Conservation (phyloP, 805 yeast species). For the Danielozyma ontarioensis region DNA sequence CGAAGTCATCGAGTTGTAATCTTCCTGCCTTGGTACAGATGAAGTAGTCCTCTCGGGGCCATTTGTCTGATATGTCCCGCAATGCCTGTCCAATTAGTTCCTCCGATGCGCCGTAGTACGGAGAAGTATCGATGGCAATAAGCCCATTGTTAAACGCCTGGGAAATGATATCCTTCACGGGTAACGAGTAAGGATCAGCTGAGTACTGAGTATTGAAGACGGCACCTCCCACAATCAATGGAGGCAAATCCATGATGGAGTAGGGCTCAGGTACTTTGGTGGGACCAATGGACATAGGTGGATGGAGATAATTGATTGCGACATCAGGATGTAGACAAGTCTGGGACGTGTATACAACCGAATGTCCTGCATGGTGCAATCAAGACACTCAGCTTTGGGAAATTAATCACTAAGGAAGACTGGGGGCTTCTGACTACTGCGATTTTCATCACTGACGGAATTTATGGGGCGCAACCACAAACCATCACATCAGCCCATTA, state of each 20-base stretch:
- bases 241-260: constrained; percentile 36
- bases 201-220: constrained; percentile 79
- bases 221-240: constrained; percentile 81
- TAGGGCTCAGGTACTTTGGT: constrained; percentile 14
- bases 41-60: constrained; percentile 58
- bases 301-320: no score
- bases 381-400: no score
- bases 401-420: no score
- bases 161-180: constrained; percentile 51
- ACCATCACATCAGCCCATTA: no score
- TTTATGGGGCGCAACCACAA: no score
- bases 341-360: no score
- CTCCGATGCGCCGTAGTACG: constrained; percentile 91
- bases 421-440: no score
- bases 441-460: no score
- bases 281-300: constrained; percentile 20
- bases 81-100: constrained; percentile 65
- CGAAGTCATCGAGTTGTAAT: constrained; percentile 60
- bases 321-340: no score
- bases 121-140: constrained; percentile 83
- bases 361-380: no score
- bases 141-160: constrained; percentile 64
- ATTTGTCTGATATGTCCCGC: constrained; percentile 13
- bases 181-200: constrained; percentile 57
- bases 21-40: constrained; percentile 89